A percentile compares a stretch with the other conserved stretches of the same genome.
phyloP scores from a whole-genome alignment of 768 basidiomycete species.

The Bullera alba region DNA sequence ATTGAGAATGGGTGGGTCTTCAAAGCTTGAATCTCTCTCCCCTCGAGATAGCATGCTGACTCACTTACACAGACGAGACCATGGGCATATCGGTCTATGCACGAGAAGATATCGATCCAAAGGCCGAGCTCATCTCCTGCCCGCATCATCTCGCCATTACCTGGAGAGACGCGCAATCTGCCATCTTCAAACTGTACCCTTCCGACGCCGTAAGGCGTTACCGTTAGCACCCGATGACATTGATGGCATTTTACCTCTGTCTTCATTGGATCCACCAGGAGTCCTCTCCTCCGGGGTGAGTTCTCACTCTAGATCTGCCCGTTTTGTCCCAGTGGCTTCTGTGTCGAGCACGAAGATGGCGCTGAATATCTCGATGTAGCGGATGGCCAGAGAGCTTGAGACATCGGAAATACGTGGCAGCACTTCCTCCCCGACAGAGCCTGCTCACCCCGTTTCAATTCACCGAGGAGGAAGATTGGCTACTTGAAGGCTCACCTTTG shows the following conservation, averaged over 20 bases:
- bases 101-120: conserved; percentile 9
- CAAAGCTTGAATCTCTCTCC: background rate
- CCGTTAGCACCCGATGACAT: conserved; percentile 35
- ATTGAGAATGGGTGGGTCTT: background rate
- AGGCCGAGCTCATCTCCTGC: conserved; percentile 36
- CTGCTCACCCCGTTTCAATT: conserved; percentile 73
- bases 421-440: conserved; percentile 56
- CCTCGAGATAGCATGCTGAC: no score
- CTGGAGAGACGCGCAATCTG: conserved; percentile 19
- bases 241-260: conserved; percentile 35
- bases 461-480: conserved; percentile 55
- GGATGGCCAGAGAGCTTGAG: conserved; percentile 18
- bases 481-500: conserved; percentile 72
- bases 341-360: no score
- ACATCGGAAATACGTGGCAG: conserved; percentile 58
- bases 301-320: no score
- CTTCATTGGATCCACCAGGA: conserved; percentile 30
- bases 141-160: conserved; percentile 45
- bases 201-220: background rate
- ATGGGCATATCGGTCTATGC: conserved; percentile 39
- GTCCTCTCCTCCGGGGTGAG: background rate
- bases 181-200: conserved; percentile 16
- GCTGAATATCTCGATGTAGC: no score
- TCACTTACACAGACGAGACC: conserved; percentile 18
- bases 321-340: no score